A percentile compares a stretch with the other conserved stretches of the same genome.
Evolutionary conservation across 345 rosid genomes (phyloP).

Genomic region (Sisymbrium altissimum): DNA sequence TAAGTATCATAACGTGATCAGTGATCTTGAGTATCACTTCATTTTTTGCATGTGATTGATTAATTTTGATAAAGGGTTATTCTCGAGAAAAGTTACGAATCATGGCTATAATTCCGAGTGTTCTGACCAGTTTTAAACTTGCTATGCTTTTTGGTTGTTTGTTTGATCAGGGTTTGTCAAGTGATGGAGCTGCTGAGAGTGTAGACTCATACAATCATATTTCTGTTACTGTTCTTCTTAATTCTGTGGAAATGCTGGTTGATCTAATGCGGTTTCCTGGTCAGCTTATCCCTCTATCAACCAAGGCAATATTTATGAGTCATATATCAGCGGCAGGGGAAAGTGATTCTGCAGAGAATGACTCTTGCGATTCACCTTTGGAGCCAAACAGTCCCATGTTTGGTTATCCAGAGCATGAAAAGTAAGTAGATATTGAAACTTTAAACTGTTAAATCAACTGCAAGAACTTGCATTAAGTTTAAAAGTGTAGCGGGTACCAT

Average conservation of each 20-base stretch:
- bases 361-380: constrained; percentile 96
- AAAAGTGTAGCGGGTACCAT: constrained; percentile 4
- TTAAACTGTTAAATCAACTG: constrained; percentile 7
- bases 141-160: constrained; percentile 2
- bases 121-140: constrained; percentile 4
- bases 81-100: background rate
- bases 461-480: background rate
- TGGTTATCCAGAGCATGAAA: constrained; percentile 31
- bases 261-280: constrained; percentile 99
- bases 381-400: constrained; percentile 93
- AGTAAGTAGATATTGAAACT: constrained; percentile 24
- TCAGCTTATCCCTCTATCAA: constrained; percentile 76
- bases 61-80: constrained; percentile 5
- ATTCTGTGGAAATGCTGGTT: constrained; percentile 85
- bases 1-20: constrained; percentile 41
- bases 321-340: constrained; percentile 96
- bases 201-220: constrained; percentile 76
- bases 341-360: constrained; percentile 98
- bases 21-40: background rate
- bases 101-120: constrained; percentile 11
- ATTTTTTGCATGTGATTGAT: constrained; percentile 13
- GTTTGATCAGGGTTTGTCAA: constrained; percentile 76
- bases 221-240: constrained; percentile 80
- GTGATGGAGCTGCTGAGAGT: constrained; percentile 77
- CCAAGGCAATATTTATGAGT: constrained; percentile 82